These are phyloP conservation scores for Aspergillus persii DNA, from an alignment of 2,329 filamentous ascomycete genomes.

Conservation along the genomic window DNA sequence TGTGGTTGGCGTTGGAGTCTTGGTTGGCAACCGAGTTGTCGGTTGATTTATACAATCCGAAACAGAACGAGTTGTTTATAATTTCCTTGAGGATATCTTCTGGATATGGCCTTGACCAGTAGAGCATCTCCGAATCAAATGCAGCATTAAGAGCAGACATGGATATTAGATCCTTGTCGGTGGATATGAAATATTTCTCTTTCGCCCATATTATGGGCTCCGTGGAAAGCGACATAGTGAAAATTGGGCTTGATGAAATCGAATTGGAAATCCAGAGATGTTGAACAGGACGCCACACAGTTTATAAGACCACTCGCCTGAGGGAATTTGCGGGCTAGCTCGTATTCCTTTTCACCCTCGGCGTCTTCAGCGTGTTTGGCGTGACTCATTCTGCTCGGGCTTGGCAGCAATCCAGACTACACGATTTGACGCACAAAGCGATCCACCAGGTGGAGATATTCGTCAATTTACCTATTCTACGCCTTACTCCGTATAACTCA, in stretches of 20 bases:
- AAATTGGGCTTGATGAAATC: neutral
- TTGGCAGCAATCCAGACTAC: neutral
- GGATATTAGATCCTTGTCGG: slow-evolving; percentile 57
- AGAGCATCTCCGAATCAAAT: slow-evolving; percentile 57
- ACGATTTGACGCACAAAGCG: neutral
- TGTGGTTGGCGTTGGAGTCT: neutral
- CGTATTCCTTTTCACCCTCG: neutral
- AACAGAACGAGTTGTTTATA: slow-evolving; percentile 58
- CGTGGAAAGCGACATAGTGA: slow-evolving; percentile 10
- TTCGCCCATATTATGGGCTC: slow-evolving; percentile 9
- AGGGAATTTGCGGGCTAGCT: neutral
- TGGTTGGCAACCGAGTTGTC: neutral
- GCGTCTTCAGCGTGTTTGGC: neutral
- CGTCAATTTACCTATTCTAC: neutral
- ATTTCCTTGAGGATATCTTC: slow-evolving; percentile 51
- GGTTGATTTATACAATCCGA: slow-evolving; percentile 52
- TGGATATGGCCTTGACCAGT: slow-evolving; percentile 59
- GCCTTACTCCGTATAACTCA: no score
- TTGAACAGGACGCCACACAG: no score
- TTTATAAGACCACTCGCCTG: no score
- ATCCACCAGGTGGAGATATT: neutral
- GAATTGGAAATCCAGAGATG: neutral
- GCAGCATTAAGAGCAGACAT: slow-evolving; percentile 55
- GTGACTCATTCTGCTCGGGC: neutral
- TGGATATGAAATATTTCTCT: slow-evolving; percentile 50